A percentile compares a stretch with the other conserved stretches of the same genome.
Evolutionary conservation across 495 filamentous ascomycete species (phyloP).

Genomic region (Chaetomidium leptoderma): DNA sequence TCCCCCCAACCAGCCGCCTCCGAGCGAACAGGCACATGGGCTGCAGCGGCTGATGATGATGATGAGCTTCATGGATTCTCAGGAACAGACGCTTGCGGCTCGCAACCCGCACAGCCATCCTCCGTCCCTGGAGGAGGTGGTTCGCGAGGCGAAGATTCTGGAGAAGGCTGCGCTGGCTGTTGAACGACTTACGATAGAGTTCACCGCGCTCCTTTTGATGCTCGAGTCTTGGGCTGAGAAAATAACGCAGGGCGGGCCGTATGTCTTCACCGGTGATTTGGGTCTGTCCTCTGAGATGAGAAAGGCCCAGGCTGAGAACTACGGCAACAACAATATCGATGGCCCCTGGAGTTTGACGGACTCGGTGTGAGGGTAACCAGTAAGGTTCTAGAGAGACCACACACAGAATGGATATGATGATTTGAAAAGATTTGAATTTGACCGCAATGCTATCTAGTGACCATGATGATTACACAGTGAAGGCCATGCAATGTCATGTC

Average conservation of each 20-base stretch:
- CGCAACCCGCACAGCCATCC: constrained; percentile 1
- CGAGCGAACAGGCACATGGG: neutral
- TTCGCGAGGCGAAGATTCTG: neutral
- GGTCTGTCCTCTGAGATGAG: too few relatives aligned
- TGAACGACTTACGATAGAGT: neutral
- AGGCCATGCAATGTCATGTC: too few relatives aligned
- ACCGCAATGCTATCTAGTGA: too few relatives aligned
- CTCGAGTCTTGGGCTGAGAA: too few relatives aligned
- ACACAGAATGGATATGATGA: neutral
- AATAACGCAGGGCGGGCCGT: too few relatives aligned
- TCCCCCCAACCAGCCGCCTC: too few relatives aligned
- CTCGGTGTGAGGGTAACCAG: neutral
- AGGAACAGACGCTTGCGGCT: neutral
- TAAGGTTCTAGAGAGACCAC: too few relatives aligned
- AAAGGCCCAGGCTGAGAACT: neutral
- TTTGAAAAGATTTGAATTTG: too few relatives aligned
- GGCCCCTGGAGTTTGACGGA: constrained; percentile 1
- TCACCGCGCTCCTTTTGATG: neutral
- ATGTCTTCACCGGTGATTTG: neutral
- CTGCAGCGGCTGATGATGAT: neutral
- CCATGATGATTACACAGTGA: too few relatives aligned
- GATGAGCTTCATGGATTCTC: neutral
- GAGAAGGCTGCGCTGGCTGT: neutral
- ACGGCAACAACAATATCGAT: neutral
- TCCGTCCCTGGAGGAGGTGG: neutral